A percentile compares a stretch with the other conserved stretches of the same genome.
Conservation (phyloP, 129 eudicot genomes). For the Flaveria bidentis region DNA sequence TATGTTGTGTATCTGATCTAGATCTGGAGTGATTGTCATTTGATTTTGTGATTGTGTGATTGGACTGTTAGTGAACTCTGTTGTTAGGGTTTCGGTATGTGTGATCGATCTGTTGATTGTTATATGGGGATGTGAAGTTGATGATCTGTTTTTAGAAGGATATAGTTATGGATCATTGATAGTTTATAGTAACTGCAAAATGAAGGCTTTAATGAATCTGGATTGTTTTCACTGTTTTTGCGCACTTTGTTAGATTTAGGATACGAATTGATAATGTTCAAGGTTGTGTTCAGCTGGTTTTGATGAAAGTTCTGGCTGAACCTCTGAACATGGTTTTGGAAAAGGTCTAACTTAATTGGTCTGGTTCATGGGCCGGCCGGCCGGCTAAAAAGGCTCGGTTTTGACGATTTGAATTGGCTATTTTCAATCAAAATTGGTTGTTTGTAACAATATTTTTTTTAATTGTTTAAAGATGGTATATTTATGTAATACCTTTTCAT, state of each 20-base stretch:
- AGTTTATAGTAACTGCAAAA: background rate
- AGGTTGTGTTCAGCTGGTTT: background rate
- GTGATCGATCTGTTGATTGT: conserved; percentile 6
- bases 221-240: background rate
- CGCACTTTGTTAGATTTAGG: background rate
- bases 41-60: conserved; percentile 16
- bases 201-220: background rate
- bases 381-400: background rate
- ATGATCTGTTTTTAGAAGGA: background rate
- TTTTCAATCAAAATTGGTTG: background rate
- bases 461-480: background rate
- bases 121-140: background rate
- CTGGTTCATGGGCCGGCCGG: too few relatives aligned
- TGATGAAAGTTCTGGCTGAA: background rate
- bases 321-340: background rate
- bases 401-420: background rate
- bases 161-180: background rate
- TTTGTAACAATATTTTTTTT: background rate
- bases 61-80: background rate
- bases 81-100: background rate
- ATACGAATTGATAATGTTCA: background rate
- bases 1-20: background rate
- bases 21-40: conserved; percentile 15
- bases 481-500: background rate
- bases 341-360: background rate